A percentile compares a stretch with the other conserved stretches of the same genome.
phyloP scores from a whole-genome alignment of 139 green algal genomes.

The Chlamydomonas eustigma region DNA sequence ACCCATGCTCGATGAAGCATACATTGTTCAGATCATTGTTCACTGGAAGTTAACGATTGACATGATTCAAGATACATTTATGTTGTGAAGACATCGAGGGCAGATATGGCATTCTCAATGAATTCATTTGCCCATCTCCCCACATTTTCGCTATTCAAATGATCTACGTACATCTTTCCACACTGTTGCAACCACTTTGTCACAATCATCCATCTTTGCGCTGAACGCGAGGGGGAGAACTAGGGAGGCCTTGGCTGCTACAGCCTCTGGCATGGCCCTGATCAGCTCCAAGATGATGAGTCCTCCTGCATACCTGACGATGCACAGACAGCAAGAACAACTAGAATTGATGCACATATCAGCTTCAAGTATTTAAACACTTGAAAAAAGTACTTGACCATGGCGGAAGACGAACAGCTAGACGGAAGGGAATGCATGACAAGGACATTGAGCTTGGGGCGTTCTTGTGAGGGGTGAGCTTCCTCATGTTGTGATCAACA shows the following conservation, averaged over 20 bases:
- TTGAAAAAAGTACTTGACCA: too few species aligned
- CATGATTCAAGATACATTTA: too few species aligned
- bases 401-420: too few species aligned
- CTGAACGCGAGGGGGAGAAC: conserved; percentile 60
- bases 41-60: too few species aligned
- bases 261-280: conserved; percentile 46
- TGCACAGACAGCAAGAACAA: background rate
- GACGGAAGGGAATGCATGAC: too few species aligned
- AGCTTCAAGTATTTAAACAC: too few species aligned
- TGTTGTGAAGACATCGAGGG: background rate
- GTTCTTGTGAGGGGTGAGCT: too few species aligned
- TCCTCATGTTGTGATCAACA: too few species aligned
- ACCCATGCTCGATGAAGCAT: too few species aligned
- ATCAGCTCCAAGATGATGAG: conserved; percentile 69
- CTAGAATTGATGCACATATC: too few species aligned
- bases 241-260: conserved; percentile 38
- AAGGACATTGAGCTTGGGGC: too few species aligned
- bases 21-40: too few species aligned
- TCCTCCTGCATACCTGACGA: conserved; percentile 37
- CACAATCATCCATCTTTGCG: conserved; percentile 47
- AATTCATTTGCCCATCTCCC: conserved; percentile 4
- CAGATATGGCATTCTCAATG: background rate
- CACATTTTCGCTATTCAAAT: conserved; percentile 16
- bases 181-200: conserved; percentile 45
- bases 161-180: conserved; percentile 60